Conservation (phyloP, 2,329 filamentous ascomycete species). For the Coniella vitis region DNA sequence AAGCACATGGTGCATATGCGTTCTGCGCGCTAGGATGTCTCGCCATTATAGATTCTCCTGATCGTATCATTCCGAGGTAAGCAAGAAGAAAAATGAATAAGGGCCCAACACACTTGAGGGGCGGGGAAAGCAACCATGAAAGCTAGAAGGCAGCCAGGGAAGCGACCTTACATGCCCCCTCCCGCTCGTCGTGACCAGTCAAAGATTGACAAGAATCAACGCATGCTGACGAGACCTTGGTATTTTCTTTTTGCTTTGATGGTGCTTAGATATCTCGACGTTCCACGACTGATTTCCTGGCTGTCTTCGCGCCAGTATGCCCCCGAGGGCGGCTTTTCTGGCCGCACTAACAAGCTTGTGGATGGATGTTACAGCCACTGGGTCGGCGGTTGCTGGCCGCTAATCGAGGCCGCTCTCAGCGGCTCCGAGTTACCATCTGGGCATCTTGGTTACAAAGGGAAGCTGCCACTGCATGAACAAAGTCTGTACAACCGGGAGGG, state of each 20-base stretch:
- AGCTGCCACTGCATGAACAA: conserved; percentile 27
- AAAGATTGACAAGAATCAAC: conserved; percentile 30
- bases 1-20: conserved; percentile 94
- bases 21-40: conserved; percentile 91
- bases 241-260: conserved; percentile 18
- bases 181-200: conserved; percentile 24
- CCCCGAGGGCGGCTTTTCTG: conserved; percentile 88
- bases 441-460: conserved; percentile 16
- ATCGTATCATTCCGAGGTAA: conserved; percentile 66
- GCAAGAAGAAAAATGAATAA: conserved; percentile 23
- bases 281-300: conserved; percentile 75
- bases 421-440: conserved; percentile 19
- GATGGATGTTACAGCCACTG: conserved; percentile 98
- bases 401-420: conserved; percentile 71
- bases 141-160: conserved; percentile 5
- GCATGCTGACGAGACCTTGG: conserved; percentile 26
- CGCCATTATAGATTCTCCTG: conserved; percentile 74
- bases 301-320: conserved; percentile 82
- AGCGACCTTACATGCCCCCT: conserved; percentile 6
- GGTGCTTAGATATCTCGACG: conserved; percentile 60
- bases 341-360: conserved; percentile 94
- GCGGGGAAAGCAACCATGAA: neutral
- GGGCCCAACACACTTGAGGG: neutral
- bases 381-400: conserved; percentile 90
- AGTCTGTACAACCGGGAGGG: conserved; percentile 76